Conservation (phyloP, 2,329 filamentous ascomycete genomes). For the Pseudofabraea citricarpa region DNA sequence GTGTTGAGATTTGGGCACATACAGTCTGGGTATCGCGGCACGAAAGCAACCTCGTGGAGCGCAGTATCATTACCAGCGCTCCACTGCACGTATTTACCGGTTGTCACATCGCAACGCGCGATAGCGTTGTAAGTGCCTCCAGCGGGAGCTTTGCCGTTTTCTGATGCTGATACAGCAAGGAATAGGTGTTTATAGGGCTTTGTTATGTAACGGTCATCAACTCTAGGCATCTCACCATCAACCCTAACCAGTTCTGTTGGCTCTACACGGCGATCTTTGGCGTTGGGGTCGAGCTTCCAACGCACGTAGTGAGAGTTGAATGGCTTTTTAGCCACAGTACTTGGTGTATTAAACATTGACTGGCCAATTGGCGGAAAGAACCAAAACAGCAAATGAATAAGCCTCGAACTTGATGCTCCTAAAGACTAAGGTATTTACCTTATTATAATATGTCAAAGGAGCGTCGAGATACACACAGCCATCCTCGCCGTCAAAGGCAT, state of each 20-base stretch:
- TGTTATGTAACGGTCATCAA: neutral
- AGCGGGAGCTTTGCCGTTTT: neutral
- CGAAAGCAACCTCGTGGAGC: neutral
- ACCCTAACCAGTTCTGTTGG: neutral
- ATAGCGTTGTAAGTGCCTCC: constrained; percentile 1
- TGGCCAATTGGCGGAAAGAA: neutral
- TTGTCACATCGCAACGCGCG: neutral
- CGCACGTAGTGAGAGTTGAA: neutral
- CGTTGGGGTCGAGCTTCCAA: constrained; percentile 40
- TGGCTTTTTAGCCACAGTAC: too few species aligned
- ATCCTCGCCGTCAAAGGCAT: neutral
- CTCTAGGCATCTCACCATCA: constrained; percentile 1
- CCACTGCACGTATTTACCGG: neutral
- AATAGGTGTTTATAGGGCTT: neutral
- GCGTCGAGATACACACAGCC: neutral
- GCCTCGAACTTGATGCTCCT: too few species aligned
- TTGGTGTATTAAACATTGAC: neutral
- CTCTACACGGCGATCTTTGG: neutral
- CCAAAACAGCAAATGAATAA: neutral
- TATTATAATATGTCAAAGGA: neutral
- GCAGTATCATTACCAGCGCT: neutral
- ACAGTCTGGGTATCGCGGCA: neutral
- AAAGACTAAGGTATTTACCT: too few species aligned
- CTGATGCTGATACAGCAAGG: neutral
- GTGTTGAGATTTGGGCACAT: neutral